Evolutionary conservation across 2,329 filamentous ascomycete species (phyloP).

Genomic region (Botrytis paeoniae): DNA sequence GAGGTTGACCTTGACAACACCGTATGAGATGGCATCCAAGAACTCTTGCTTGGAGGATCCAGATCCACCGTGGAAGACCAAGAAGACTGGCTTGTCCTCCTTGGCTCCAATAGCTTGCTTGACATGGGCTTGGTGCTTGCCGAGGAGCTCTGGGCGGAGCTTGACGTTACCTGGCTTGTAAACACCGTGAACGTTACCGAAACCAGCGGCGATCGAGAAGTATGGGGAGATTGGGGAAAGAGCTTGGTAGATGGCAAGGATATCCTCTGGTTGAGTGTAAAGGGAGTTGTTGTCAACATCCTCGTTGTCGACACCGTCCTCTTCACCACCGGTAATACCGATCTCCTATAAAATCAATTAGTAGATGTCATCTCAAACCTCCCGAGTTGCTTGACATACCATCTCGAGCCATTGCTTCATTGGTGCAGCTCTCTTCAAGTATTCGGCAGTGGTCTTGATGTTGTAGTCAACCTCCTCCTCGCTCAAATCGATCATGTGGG

Average conservation of each 20-base stretch:
- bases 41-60: conserved; percentile 91
- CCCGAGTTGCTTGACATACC: conserved; percentile 48
- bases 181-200: conserved; percentile 98
- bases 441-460: conserved; percentile 85
- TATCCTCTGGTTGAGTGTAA: conserved; percentile 97
- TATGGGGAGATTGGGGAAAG: conserved; percentile 84
- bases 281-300: conserved; percentile 93
- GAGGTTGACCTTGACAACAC: conserved; percentile 99
- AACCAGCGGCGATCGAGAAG: conserved; percentile 97
- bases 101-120: conserved; percentile 70
- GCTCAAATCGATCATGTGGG: conserved; percentile 97
- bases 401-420: conserved; percentile 99
- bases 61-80: conserved; percentile 98
- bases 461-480: conserved; percentile 90
- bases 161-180: conserved; percentile 98
- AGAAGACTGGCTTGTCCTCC: conserved; percentile 91
- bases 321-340: conserved; percentile 94
- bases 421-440: conserved; percentile 89
- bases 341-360: conserved; percentile 55
- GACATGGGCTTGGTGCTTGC: conserved; percentile 94
- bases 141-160: conserved; percentile 91
- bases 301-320: conserved; percentile 98
- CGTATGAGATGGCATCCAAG: conserved; percentile 81
- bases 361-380: neutral
- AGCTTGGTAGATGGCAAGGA: conserved; percentile 85